These are phyloP conservation scores for Solanum rostratum DNA, from an alignment of 257 asterid species.

Conservation along the genomic window DNA sequence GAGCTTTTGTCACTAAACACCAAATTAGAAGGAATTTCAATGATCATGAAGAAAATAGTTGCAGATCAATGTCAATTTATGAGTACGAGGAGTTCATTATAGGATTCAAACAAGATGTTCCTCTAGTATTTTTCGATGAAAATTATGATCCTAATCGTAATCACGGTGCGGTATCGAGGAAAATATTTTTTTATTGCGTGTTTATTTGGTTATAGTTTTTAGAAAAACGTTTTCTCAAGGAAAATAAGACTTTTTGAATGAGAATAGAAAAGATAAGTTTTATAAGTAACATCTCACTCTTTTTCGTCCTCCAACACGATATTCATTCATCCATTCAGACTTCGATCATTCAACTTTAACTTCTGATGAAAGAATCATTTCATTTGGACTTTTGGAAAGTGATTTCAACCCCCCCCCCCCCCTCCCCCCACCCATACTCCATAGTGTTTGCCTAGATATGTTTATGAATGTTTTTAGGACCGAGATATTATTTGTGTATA, in stretches of 20 bases:
- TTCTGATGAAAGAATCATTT: no score
- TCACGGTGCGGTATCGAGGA: not conserved
- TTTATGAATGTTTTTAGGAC: not conserved
- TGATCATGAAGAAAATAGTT: slow-evolving; percentile 20
- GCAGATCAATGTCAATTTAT: slow-evolving; percentile 20
- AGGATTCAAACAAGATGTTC: slow-evolving; percentile 38
- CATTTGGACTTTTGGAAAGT: no score
- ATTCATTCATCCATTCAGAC: no score
- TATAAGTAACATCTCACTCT: not conserved
- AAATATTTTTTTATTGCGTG: not conserved
- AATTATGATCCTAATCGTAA: not conserved
- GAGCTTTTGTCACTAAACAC: slow-evolving; percentile 26
- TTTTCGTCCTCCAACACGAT: not conserved
- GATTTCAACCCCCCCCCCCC: no score
- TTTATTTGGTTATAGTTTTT: not conserved
- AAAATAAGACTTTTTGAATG: not conserved
- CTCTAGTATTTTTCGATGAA: slow-evolving; percentile 14
- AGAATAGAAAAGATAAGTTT: not conserved
- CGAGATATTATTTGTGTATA: not conserved
- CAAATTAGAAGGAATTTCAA: slow-evolving; percentile 16
- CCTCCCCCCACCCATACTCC: not conserved
- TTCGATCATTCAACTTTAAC: no score
- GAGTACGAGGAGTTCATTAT: slow-evolving; percentile 33
- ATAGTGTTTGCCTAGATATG: not conserved
- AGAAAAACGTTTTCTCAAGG: not conserved